Base-by-base conservation (phyloP, 2,329 filamentous ascomycete species). In the Rugonectria rugulosa region DNA sequence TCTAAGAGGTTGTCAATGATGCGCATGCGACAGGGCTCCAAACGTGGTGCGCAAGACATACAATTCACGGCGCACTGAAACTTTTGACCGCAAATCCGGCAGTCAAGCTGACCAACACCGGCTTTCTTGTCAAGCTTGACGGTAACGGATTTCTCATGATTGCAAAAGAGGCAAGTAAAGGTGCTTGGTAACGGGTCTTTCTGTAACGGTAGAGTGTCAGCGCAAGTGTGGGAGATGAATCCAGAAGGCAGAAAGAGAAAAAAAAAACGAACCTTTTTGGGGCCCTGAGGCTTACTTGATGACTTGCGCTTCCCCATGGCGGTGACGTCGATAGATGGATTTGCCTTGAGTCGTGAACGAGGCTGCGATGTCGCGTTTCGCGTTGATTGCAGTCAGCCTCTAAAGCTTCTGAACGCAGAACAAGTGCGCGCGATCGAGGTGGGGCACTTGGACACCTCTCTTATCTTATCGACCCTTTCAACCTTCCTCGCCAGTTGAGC, bases 101-200 rank as follows among this genome's bases (percentile, higher is more conserved):
- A 99, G 56, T 88, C 86, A 21, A 99, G 81, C 58, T 90, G 86
- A 41, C 94, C 95, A 31, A 97, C 84, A 46, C 92, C 92, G 23
- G 87, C 81, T 73, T 98, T 98, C 81, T 96, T 97, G 73, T 99
- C 92, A 45, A 99, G 83, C 75, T 96, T 95, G 64, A 97, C 90
- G 23, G 86, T 84, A 47, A 99, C 91, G 0, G 93, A 91, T 64
- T 92, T 95, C 72, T 98, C 95, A 77, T 98, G 93, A 74, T 97
- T 98, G 82, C 95, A 99, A 78, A 99, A 99, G 40, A 99, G 87
- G 73, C 95, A 99, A 53, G 93, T 91, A 75, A 99, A 99, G n/a
- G 86, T 85, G 3, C 91, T 93, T 4, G 89, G 83, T 15, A 95
- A 82, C 34, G 87, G 84, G 66, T 93, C 90, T 72, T 83, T 77